A percentile compares a stretch with the other conserved stretches of the same genome.
These are phyloP conservation scores for Crithidia brevicula DNA, from an alignment of 208 protist species.

Conservation along the genomic window DNA sequence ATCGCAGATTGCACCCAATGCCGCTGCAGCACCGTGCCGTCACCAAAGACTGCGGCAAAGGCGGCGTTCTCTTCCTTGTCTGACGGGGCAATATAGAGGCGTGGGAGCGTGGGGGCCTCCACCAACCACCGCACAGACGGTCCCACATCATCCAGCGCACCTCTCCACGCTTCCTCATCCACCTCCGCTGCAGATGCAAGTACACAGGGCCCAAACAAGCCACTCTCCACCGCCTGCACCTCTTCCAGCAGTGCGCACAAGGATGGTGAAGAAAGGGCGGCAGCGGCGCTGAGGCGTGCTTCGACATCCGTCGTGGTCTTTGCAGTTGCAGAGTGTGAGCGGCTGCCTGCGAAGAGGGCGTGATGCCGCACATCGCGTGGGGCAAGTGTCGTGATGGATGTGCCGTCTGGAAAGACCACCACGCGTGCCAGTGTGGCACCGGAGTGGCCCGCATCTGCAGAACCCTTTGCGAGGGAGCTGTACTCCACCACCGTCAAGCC, in stretches of 20 bases:
- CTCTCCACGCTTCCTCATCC: neutral
- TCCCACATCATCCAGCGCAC: no score
- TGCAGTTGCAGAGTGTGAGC: neutral
- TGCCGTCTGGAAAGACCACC: constrained; percentile 34
- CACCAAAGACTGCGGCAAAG: constrained; percentile 77
- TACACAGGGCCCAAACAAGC: constrained; percentile 7
- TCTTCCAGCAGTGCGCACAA: constrained; percentile 33
- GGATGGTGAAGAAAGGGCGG: constrained; percentile 26
- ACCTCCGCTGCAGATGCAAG: neutral
- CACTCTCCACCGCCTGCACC: constrained; percentile 22
- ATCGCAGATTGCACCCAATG: constrained; percentile 32
- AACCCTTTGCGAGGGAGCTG: constrained; percentile 18
- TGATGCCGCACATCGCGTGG: constrained; percentile 19
- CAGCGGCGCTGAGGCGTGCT: neutral
- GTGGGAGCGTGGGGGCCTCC: constrained; percentile 69
- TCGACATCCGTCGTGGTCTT: no score
- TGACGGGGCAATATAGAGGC: constrained; percentile 64
- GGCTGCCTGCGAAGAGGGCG: neutral
- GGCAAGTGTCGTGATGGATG: constrained; percentile 35
- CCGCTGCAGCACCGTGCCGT: constrained; percentile 71
- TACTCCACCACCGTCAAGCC: constrained; percentile 66
- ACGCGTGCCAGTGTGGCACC: constrained; percentile 22
- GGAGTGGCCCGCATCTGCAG: neutral
- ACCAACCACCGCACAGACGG: constrained; percentile 65
- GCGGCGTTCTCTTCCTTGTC: constrained; percentile 1